Evolutionary conservation across 768 basidiomycete genomes (phyloP), one percentile per base, ranked within the genome.

Genomic region (Peribolospora baueri): DNA sequence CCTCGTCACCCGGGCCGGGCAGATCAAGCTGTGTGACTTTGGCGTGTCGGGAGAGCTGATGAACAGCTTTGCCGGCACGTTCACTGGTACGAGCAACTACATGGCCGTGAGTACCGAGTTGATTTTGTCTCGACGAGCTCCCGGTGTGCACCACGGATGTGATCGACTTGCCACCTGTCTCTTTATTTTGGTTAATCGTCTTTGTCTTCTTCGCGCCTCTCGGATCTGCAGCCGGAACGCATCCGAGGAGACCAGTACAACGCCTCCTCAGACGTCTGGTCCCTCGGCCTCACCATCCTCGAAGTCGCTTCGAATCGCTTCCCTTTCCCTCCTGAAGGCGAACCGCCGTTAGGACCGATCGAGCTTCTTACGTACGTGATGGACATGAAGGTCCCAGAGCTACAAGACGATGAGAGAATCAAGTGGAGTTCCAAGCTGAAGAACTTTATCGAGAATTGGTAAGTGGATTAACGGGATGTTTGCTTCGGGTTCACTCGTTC

Each of bases 201-300:
- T 40, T 11, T 7, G 6, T 37, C 8, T 48, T 39, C 40, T 10
- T 51, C 40, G n/a, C 14, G 38, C 46, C 13, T 6, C 55, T 25
- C 55, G 46, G 13, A 38, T 7, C 13, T 14, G 0, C 57, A 90
- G 90, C 91, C 91, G 51, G 91, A 95, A 68, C 81, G 91, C 58
- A 90, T 97, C 58, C 80, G 79, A 61, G 91, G 91, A 5, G 76
- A 80, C 54, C 77, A 81, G 59, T 97, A 97, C 66, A 84, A 84
- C 41, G 91, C 93, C 63, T 79, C 85, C 56, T 85, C 90, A 43
- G 90, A 98, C 66, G 90, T 98, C 36, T 98, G 93, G 93, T 95
- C 90, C 0, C 82, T 87, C 10, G 93, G 91, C 36, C 81, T 98
- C 48, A 84, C 88, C 0, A 74, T 98, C 42, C 75, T 97, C 61